Percentiles rank a stretch among this genome's conserved stretches.
These are phyloP conservation scores for Albizia julibrissin DNA, from an alignment of 306 rosid species.

Conservation along the genomic window DNA sequence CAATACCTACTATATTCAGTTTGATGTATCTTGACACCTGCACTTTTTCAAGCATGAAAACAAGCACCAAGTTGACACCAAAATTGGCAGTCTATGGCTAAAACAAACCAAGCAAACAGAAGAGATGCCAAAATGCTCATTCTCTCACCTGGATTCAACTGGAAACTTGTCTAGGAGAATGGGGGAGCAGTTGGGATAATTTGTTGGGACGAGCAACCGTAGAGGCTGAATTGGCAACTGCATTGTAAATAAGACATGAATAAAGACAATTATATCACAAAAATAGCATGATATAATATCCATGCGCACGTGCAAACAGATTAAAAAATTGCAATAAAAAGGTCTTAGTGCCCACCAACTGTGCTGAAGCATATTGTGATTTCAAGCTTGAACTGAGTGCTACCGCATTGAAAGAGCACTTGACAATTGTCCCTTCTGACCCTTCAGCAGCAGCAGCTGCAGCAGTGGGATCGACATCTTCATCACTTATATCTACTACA, in stretches of 20 bases:
- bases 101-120: slow-evolving; percentile 21
- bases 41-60: background rate
- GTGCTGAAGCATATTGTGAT: slow-evolving; percentile 74
- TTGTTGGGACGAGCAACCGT: slow-evolving; percentile 84
- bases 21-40: slow-evolving; percentile 1
- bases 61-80: slow-evolving; percentile 3
- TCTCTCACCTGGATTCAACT: slow-evolving; percentile 74
- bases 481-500: slow-evolving; percentile 71
- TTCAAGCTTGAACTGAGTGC: slow-evolving; percentile 88
- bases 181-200: slow-evolving; percentile 88
- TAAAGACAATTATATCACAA: slow-evolving; percentile 26
- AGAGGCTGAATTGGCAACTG: slow-evolving; percentile 94
- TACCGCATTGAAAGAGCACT: slow-evolving; percentile 83
- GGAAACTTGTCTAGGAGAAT: slow-evolving; percentile 83
- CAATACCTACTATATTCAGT: background rate
- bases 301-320: background rate
- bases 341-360: slow-evolving; percentile 57
- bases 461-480: slow-evolving; percentile 71
- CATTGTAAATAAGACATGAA: slow-evolving; percentile 36
- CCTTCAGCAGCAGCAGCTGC: slow-evolving; percentile 66
- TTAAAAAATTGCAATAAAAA: background rate
- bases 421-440: slow-evolving; percentile 81
- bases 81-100: slow-evolving; percentile 11
- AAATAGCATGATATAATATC: background rate
- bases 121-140: slow-evolving; percentile 26